Evolutionary conservation across 164 flowering plant genomes (phyloP), one percentile per base, ranked within the genome.

Genomic region (Stephania japonica): DNA sequence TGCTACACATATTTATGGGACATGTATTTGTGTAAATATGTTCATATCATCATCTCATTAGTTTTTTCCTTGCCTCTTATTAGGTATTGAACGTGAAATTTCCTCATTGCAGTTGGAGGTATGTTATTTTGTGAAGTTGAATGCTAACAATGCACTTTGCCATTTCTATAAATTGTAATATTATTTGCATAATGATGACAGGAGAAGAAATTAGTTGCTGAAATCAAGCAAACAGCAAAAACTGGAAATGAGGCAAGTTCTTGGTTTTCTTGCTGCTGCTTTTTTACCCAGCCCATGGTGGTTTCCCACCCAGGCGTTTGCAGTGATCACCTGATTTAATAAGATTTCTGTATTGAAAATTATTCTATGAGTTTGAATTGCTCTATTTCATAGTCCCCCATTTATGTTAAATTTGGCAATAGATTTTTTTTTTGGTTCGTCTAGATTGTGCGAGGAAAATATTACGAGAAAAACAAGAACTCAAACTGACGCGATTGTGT

Each of bases 141-240:
- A 6, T 49, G 41, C 38, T 61, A 43, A 32, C 21, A 19, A 26
- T 11, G 23, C 11, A 0, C 23, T 65, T 24, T 26, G n/a, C 56
- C 9, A 7, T 67, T 16, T 70, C 71, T 75, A 19, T 14, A n/a
- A 68, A 50, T 67, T 42, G 4, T 65, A 25, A 24, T 10, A 71
- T 78, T 69, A 21, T 7, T 24, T 42, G 50, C 18, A 24, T 7
- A 10, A 70, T 24, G 25, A 23, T 81, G 71, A 43, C 84, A 93
- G 96, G 97, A 93, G 80, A 93, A 84, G 83, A 91, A 81, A 78
- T 74, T 93, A 78, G 95, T 93, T 23, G 95, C 97, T 16, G 98
- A 93, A 85, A 93, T 91, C 65, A 93, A 93, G 87, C 86, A 87
- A 80, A 91, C 97, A 19, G 98, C 98, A 9, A 93, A 93, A 80